Conservation (phyloP, 768 basidiomycete species). For the Phlebiopsis gigantea region DNA sequence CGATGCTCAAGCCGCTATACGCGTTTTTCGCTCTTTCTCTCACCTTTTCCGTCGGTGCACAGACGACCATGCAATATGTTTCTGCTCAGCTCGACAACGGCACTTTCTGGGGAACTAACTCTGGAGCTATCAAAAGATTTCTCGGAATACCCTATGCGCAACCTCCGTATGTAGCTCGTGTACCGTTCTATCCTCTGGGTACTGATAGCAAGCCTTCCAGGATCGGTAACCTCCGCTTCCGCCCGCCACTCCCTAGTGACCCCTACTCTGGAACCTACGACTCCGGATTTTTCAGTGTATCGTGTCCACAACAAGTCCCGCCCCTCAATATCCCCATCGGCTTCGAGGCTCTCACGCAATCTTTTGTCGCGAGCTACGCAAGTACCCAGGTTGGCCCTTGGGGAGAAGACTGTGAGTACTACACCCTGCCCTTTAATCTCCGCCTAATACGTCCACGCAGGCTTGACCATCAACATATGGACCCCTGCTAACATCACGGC, state of each 20-base stretch:
- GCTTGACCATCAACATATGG: neutral
- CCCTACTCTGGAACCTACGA: constrained; percentile 28
- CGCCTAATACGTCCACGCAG: neutral
- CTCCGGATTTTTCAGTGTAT: constrained; percentile 32
- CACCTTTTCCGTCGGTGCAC: neutral
- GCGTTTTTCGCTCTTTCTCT: neutral
- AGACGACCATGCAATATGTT: neutral
- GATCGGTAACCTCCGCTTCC: constrained; percentile 19
- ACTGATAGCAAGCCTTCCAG: neutral
- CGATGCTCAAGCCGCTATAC: neutral
- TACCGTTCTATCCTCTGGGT: neutral
- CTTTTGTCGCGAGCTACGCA: constrained; percentile 14
- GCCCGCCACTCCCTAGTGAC: constrained; percentile 20
- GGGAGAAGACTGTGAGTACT: constrained; percentile 10
- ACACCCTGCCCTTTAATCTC: neutral
- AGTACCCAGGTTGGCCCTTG: neutral
- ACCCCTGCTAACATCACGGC: neutral
- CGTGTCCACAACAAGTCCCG: constrained; percentile 36
- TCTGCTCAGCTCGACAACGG: constrained; percentile 1
- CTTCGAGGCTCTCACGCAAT: constrained; percentile 10
- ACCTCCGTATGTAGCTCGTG: constrained; percentile 4
- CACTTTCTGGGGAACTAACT: constrained; percentile 1
- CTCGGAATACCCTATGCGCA: constrained; percentile 11
- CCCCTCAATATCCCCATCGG: constrained; percentile 9
- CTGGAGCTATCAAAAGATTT: constrained; percentile 1